These are phyloP conservation scores for Candida railenensis DNA, from an alignment of 805 yeast species.

Conservation along the genomic window DNA sequence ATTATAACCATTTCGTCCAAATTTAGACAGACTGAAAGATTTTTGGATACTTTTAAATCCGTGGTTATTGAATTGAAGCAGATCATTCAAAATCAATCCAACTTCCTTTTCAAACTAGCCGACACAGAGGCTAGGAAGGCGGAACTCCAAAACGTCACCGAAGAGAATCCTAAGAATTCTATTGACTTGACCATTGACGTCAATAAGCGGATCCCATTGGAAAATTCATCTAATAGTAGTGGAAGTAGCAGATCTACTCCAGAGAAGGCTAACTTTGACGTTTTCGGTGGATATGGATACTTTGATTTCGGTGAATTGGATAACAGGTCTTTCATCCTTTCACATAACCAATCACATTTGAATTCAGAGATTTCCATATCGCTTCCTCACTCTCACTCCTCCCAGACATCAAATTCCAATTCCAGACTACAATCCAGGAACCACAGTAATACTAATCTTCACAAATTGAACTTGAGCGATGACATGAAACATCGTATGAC, in stretches of 20 bases:
- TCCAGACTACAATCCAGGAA: constrained; percentile 26
- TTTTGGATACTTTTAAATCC: constrained; percentile 63
- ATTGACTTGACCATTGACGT: constrained; percentile 8
- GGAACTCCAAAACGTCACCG: constrained; percentile 23
- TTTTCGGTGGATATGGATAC: constrained; percentile 85
- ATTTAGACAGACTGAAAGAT: constrained; percentile 82
- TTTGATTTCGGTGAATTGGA: constrained; percentile 72
- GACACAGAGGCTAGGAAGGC: constrained; percentile 32
- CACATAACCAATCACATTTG: constrained; percentile 29
- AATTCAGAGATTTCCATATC: constrained; percentile 15
- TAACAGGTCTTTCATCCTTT: constrained; percentile 43
- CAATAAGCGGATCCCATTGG: constrained; percentile 11
- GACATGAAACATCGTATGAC: constrained; percentile 28
- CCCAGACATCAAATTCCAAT: constrained; percentile 17
- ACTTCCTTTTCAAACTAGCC: constrained; percentile 19
- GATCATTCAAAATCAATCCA: constrained; percentile 40
- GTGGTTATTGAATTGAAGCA: constrained; percentile 59
- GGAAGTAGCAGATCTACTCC: constrained; percentile 21
- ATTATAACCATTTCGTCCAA: constrained; percentile 83
- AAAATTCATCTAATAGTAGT: constrained; percentile 5
- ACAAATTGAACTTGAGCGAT: constrained; percentile 11
- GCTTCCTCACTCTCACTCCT: not conserved
- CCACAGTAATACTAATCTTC: constrained; percentile 30
- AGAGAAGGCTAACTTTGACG: constrained; percentile 24
- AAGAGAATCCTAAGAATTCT: constrained; percentile 6